Conservation (phyloP, 768 basidiomycete species). For the Mycena galopus region DNA sequence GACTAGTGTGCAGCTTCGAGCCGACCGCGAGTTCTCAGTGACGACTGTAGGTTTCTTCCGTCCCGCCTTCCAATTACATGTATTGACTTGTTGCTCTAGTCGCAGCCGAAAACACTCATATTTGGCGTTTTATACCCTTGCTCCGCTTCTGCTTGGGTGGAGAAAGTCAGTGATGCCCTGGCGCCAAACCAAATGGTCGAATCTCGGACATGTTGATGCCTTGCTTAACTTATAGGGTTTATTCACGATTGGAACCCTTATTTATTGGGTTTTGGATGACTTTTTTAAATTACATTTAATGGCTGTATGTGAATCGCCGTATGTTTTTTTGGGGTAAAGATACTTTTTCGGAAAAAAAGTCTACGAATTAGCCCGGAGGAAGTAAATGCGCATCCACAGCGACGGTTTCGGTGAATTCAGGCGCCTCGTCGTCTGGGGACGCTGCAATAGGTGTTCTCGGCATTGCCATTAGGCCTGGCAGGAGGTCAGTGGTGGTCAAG, state of each 20-base stretch:
- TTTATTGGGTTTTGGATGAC: background rate
- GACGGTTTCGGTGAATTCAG: slow-evolving; percentile 59
- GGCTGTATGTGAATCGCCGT: slow-evolving; percentile 17
- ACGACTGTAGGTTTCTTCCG: slow-evolving; percentile 63
- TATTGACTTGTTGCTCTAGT: background rate
- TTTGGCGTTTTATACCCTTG: slow-evolving; percentile 56
- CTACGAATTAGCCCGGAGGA: slow-evolving; percentile 82
- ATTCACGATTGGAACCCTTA: slow-evolving; percentile 29
- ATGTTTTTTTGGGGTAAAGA: slow-evolving; percentile 16
- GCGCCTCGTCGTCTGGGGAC: slow-evolving; percentile 64
- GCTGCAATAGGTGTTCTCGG: slow-evolving; percentile 91
- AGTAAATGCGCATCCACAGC: slow-evolving; percentile 92
- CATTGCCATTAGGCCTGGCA: slow-evolving; percentile 95
- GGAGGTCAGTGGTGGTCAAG: slow-evolving; percentile 9
- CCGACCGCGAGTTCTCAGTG: slow-evolving; percentile 71
- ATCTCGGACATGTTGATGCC: slow-evolving; percentile 28
- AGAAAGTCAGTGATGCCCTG: slow-evolving; percentile 24
- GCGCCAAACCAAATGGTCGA: slow-evolving; percentile 27
- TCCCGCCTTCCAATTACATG: background rate
- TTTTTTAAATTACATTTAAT: slow-evolving; percentile 29
- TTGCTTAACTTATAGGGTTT: slow-evolving; percentile 12
- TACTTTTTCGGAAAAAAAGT: background rate
- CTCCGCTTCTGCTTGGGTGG: slow-evolving; percentile 31
- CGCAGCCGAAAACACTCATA: slow-evolving; percentile 54
- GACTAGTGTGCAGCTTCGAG: slow-evolving; percentile 62